A percentile compares a stretch with the other conserved stretches of the same genome.
These are phyloP conservation scores for Medicago lupulina DNA, from an alignment of 306 rosid species.

Conservation along the genomic window DNA sequence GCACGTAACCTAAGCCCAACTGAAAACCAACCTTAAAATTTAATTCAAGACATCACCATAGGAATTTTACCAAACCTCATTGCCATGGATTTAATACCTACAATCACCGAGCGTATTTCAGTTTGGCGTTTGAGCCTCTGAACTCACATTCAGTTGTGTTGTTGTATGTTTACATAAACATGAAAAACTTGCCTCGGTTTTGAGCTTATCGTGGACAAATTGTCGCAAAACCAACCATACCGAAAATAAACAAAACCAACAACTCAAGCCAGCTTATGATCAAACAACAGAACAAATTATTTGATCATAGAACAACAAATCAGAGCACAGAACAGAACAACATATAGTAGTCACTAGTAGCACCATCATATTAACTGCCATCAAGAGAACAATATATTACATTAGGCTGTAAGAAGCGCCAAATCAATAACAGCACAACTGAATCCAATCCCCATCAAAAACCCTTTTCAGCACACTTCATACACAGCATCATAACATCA, in stretches of 20 bases:
- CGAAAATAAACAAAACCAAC: not conserved
- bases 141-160: too few relatives aligned
- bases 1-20: not conserved
- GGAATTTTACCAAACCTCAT: not conserved
- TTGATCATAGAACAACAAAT: not conserved
- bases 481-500: constrained; percentile 24
- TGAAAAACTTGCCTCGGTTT: too few relatives aligned
- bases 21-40: not conserved
- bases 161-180: too few relatives aligned
- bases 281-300: not conserved
- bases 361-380: constrained; percentile 20
- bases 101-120: not conserved
- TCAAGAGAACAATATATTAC: constrained; percentile 43
- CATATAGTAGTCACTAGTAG: constrained; percentile 1
- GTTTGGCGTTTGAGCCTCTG: too few relatives aligned
- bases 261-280: not conserved
- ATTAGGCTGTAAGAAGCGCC: constrained; percentile 40
- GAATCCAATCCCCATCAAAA: constrained; percentile 24
- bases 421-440: constrained; percentile 23
- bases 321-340: not conserved
- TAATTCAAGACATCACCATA: not conserved
- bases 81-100: not conserved
- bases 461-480: constrained; percentile 38
- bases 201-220: too few relatives aligned
- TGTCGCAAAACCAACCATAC: too few relatives aligned